Evolutionary conservation across 1,284 basidiomycete species (phyloP).

Genomic region (Apiotrichum domesticum): DNA sequence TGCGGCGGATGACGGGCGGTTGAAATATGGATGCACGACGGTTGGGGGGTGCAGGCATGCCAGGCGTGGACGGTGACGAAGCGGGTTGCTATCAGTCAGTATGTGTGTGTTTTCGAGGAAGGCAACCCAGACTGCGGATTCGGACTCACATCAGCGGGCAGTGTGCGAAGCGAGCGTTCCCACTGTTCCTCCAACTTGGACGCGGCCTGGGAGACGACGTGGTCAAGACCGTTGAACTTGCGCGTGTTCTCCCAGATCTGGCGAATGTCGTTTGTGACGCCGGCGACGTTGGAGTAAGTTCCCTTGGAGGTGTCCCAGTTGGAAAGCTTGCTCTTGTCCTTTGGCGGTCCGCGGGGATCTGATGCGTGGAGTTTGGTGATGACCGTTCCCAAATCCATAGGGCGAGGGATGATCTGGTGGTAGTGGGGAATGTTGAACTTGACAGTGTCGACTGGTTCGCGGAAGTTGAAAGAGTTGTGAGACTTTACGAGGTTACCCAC

Average conservation of each 20-base stretch:
- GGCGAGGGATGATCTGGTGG: conserved; percentile 72
- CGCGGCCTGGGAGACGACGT: conserved; percentile 71
- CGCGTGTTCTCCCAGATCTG: conserved; percentile 83
- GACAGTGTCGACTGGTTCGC: conserved; percentile 83
- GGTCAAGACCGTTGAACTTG: conserved; percentile 89
- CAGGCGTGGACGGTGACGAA: conserved; percentile 22
- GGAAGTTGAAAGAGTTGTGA: conserved; percentile 69
- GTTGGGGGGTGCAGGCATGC: conserved; percentile 10
- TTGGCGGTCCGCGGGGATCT: conserved; percentile 54
- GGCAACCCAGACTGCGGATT: too few relatives aligned
- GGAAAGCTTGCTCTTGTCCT: conserved; percentile 54
- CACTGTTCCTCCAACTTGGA: conserved; percentile 76
- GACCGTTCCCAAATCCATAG: conserved; percentile 94
- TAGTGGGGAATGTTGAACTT: conserved; percentile 90
- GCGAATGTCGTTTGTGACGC: conserved; percentile 75
- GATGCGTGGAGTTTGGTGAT: conserved; percentile 78
- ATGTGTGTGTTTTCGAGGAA: too few relatives aligned
- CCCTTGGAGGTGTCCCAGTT: conserved; percentile 54
- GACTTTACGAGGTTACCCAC: conserved; percentile 79
- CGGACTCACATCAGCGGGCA: conserved; percentile 56
- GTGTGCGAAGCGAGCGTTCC: conserved; percentile 78
- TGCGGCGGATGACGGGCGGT: conserved; percentile 42
- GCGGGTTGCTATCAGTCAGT: conserved; percentile 7
- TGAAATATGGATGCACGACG: conserved; percentile 40
- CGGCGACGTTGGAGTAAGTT: conserved; percentile 65